Base-by-base conservation (phyloP, 2,329 filamentous ascomycete species). In the Zymoseptoria pseudotritici region DNA sequence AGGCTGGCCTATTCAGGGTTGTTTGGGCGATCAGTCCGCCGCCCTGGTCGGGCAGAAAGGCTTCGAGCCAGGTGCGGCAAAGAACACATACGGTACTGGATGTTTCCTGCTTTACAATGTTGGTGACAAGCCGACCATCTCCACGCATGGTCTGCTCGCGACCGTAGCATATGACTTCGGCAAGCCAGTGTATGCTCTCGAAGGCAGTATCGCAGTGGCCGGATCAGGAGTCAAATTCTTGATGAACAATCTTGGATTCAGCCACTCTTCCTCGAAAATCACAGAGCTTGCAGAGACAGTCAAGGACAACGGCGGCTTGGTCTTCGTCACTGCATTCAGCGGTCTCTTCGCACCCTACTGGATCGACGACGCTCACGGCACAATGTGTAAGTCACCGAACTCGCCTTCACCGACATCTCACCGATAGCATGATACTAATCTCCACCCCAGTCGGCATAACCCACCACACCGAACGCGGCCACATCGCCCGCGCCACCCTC, bases 321-420 rank as follows among this genome's bases (percentile, higher is more conserved):
- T 92, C 24, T 81, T 96, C 69, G 91, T 96, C 61, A 96, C 91
- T 1, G 91, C 91, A 1, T 96, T 96, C 73, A 91, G 88, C 73
- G 91, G 91, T 58, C 82, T 96, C 2, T 96, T 96, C 72, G 91
- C 91, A 0, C 91, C 91, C 0, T 96, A 96, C 75, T 96, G 91
- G 91, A 93, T 96, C 63, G 91, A 96, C 71, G 90, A 95, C 75
- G 91, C 91, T 20, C 88, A 91, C 73, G 91, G 91, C 61, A 96
- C 91, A 5, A 85, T 94, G 57, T 92, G 87, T 66, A 80, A 82
- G 85, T 77, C 59, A 22, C 53, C 21, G 26, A 20, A 20, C 4
- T 4, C 21, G 21, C 21, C 21, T 22, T 22, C 21, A 22, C 21
- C 21, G 21, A 22, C 2, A 22, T 22, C 21, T 22, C 21, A 22